phyloP scores from a whole-genome alignment of 148 eudicot genomes.

The Cornus florida region DNA sequence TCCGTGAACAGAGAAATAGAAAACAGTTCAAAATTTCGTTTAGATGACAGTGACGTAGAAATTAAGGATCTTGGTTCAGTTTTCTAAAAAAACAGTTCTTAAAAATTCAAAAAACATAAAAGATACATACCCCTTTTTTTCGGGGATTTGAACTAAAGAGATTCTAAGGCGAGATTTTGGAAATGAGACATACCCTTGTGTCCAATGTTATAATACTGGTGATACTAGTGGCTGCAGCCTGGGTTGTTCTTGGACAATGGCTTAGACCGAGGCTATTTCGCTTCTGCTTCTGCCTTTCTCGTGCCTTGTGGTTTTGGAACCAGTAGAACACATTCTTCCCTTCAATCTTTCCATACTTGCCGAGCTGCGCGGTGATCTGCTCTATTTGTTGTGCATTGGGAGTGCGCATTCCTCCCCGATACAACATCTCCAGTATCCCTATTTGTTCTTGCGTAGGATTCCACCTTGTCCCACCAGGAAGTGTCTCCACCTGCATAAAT shows the following conservation, averaged over 20 bases:
- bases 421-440: slow-evolving; percentile 78
- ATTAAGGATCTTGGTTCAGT: too few species aligned
- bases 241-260: slow-evolving; percentile 28
- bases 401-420: slow-evolving; percentile 83
- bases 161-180: neutral
- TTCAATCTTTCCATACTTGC: slow-evolving; percentile 83
- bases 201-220: slow-evolving; percentile 40
- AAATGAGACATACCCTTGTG: slow-evolving; percentile 35
- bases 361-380: slow-evolving; percentile 67
- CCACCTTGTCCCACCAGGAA: slow-evolving; percentile 92
- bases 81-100: too few species aligned
- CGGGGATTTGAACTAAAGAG: too few species aligned
- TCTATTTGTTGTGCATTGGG: slow-evolving; percentile 94
- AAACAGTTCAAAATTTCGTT: too few species aligned
- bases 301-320: slow-evolving; percentile 97
- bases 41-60: too few species aligned
- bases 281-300: slow-evolving; percentile 89
- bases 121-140: too few species aligned
- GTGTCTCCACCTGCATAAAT: slow-evolving; percentile 59
- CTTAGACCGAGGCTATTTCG: slow-evolving; percentile 53
- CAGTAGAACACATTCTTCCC: slow-evolving; percentile 97
- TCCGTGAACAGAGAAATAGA: too few species aligned
- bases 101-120: too few species aligned
- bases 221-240: slow-evolving; percentile 19
- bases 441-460: slow-evolving; percentile 92